phyloP scores from a whole-genome alignment of 2,329 filamentous ascomycete species.

The Colletotrichum horii region DNA sequence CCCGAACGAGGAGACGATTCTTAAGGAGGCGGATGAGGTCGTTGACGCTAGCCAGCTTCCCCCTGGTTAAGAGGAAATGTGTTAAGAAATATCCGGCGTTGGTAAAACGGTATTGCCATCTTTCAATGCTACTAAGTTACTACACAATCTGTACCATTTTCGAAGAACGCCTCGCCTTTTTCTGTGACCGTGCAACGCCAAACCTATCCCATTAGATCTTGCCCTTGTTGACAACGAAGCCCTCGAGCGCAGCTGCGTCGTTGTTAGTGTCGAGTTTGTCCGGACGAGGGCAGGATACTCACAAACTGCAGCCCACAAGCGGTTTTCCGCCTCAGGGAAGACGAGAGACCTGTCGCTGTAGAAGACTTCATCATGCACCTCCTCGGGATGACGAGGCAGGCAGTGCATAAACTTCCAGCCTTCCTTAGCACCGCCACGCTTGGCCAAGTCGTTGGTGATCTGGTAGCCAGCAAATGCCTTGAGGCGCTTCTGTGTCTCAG shows the following conservation, averaged over 20 bases:
- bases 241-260: conserved; percentile 74
- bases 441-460: conserved; percentile 84
- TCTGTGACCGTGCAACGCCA: conserved; percentile 11
- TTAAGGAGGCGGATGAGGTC: conserved; percentile 90
- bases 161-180: conserved; percentile 14
- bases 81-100: conserved; percentile 23
- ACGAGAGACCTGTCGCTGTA: conserved; percentile 86
- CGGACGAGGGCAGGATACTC: conserved; percentile 37
- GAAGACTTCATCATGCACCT: conserved; percentile 94
- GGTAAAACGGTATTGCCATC: conserved; percentile 21
- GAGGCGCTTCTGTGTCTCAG: conserved; percentile 77
- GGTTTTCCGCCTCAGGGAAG: conserved; percentile 93
- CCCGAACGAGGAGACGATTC: conserved; percentile 69
- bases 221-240: conserved; percentile 94
- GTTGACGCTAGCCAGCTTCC: conserved; percentile 94
- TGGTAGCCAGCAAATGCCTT: conserved; percentile 89
- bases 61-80: conserved; percentile 68
- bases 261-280: not conserved
- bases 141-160: conserved; percentile 22
- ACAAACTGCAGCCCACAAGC: conserved; percentile 87
- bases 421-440: conserved; percentile 83
- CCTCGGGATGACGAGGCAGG: conserved; percentile 87
- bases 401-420: conserved; percentile 99
- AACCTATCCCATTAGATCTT: conserved; percentile 56
- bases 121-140: conserved; percentile 21